Evolutionary conservation across 257 asterid species (phyloP).

Genomic region (Linaria vulgaris): DNA sequence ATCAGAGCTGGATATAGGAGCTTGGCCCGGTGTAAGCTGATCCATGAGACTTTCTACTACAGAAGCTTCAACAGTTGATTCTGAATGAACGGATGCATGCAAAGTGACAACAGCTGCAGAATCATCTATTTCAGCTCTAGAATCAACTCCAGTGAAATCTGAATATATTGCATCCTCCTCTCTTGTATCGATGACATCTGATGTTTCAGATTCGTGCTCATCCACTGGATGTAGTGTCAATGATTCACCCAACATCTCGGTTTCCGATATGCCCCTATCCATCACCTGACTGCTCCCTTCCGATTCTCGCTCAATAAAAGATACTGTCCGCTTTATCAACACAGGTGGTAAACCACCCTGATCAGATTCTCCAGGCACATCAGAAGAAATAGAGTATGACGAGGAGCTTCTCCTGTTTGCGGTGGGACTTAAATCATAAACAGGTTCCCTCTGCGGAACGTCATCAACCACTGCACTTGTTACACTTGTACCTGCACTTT

Average conservation of each 20-base stretch:
- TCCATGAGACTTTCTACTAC: conserved; percentile 25
- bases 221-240: conserved; percentile 24
- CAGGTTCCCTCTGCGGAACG: conserved; percentile 48
- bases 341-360: conserved; percentile 32
- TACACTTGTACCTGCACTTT: conserved; percentile 28
- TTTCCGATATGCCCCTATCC: conserved; percentile 27
- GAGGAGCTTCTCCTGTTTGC: conserved; percentile 33
- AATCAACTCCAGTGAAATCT: conserved; percentile 31
- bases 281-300: conserved; percentile 28
- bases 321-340: conserved; percentile 35
- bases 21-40: conserved; percentile 26
- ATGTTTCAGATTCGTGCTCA: conserved; percentile 30
- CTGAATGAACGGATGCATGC: conserved; percentile 17
- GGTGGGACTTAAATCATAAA: conserved; percentile 72
- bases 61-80: conserved; percentile 29
- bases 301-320: conserved; percentile 40
- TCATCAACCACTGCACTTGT: conserved; percentile 29
- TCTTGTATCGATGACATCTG: conserved; percentile 26
- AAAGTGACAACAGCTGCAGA: conserved; percentile 20
- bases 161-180: conserved; percentile 25
- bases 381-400: conserved; percentile 41
- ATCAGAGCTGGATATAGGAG: conserved; percentile 29
- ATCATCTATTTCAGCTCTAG: conserved; percentile 28
- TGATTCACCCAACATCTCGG: conserved; percentile 29
- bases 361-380: conserved; percentile 49